Percentiles rank a stretch among this genome's conserved stretches.
phyloP scores from a whole-genome alignment of 805 yeast genomes.

The Candida krabiensis region DNA sequence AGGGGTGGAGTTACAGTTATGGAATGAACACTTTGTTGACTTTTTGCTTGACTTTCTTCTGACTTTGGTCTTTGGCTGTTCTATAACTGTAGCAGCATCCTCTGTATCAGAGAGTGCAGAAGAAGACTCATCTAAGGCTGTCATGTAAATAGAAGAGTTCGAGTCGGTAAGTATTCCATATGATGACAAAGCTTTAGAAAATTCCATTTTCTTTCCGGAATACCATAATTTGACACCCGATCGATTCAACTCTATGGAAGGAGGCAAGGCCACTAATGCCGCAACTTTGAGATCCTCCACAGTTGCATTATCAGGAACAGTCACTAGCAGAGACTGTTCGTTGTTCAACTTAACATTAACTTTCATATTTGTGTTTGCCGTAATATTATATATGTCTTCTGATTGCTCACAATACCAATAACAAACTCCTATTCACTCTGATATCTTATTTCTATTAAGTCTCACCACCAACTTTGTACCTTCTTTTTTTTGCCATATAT shows the following conservation, averaged over 20 bases:
- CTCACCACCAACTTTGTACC: no score
- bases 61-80: slow-evolving; percentile 23
- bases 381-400: no score
- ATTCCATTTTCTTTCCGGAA: slow-evolving; percentile 33
- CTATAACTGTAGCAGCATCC: slow-evolving; percentile 14
- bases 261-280: slow-evolving; percentile 42
- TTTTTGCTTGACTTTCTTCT: slow-evolving; percentile 37
- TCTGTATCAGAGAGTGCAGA: slow-evolving; percentile 22
- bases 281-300: slow-evolving; percentile 50
- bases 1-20: slow-evolving; percentile 63
- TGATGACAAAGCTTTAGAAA: slow-evolving; percentile 20
- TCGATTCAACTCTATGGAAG: slow-evolving; percentile 11
- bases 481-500: no score
- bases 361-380: no score
- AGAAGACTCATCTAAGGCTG: slow-evolving; percentile 23
- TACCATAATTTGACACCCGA: slow-evolving; percentile 31
- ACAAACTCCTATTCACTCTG: no score
- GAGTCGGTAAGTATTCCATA: slow-evolving; percentile 30
- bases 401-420: no score
- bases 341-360: slow-evolving; percentile 41
- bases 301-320: slow-evolving; percentile 52
- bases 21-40: slow-evolving; percentile 51
- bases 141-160: slow-evolving; percentile 31
- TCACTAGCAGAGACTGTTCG: slow-evolving; percentile 39
- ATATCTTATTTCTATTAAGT: slow-evolving; percentile 1